Conservation (phyloP, 305 asterid species). For the Fraxinus latifolia region DNA sequence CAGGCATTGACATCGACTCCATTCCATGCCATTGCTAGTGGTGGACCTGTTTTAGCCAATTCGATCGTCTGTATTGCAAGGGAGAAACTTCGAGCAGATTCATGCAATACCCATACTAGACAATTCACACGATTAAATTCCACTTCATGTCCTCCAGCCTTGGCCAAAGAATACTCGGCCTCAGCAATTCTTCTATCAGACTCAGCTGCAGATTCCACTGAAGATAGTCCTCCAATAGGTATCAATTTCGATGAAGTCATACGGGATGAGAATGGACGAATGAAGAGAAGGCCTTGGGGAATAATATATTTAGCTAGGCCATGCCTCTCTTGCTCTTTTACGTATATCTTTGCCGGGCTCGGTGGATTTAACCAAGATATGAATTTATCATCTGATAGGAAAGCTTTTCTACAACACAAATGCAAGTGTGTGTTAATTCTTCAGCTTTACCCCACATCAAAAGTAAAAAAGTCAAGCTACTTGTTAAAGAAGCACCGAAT, state of each 20-base stretch:
- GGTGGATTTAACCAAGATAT: constrained; percentile 26
- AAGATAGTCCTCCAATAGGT: constrained; percentile 40
- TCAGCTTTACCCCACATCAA: constrained; percentile 3
- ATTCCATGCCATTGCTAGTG: constrained; percentile 74
- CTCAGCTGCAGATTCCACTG: constrained; percentile 34
- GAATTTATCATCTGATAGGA: constrained; percentile 28
- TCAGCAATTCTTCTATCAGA: constrained; percentile 23
- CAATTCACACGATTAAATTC: constrained; percentile 53
- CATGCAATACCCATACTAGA: constrained; percentile 57
- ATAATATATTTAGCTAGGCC: constrained; percentile 18
- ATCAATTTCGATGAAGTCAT: constrained; percentile 26
- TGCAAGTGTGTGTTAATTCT: neutral
- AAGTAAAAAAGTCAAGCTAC: neutral
- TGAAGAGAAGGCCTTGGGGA: constrained; percentile 26
- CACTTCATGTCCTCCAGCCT: constrained; percentile 21
- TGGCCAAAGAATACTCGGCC: constrained; percentile 29
- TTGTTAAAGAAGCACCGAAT: neutral
- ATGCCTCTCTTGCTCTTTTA: constrained; percentile 34
- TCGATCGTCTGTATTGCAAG: constrained; percentile 41
- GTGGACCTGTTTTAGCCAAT: constrained; percentile 45
- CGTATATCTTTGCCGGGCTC: constrained; percentile 25
- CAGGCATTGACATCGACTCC: constrained; percentile 75
- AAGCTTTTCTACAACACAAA: constrained; percentile 40
- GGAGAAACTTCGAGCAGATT: constrained; percentile 67
- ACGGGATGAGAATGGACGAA: constrained; percentile 12